These are phyloP conservation scores for Geranium brycei DNA, from an alignment of 345 rosid species.

Conservation along the genomic window DNA sequence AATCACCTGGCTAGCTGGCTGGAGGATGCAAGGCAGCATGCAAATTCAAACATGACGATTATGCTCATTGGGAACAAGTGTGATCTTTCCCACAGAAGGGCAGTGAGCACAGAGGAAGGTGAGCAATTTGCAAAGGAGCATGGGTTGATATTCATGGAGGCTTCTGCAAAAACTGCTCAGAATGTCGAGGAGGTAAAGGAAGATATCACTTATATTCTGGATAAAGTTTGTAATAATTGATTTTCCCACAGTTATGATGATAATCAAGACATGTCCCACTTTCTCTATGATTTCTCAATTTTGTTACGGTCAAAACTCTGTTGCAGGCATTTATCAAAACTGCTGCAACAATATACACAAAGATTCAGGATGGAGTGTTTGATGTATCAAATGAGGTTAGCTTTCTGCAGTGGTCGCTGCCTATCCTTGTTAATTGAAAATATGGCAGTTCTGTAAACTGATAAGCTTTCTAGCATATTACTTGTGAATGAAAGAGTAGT, in stretches of 20 bases:
- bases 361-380: slow-evolving; percentile 95
- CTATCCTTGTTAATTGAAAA: too few relatives aligned
- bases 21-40: slow-evolving; percentile 96
- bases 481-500: too few relatives aligned
- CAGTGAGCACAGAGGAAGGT: slow-evolving; percentile 91
- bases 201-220: slow-evolving; percentile 4
- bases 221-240: background rate
- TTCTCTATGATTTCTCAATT: slow-evolving; percentile 6
- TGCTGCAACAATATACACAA: slow-evolving; percentile 88
- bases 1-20: slow-evolving; percentile 95
- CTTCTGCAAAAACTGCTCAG: slow-evolving; percentile 97
- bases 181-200: slow-evolving; percentile 78
- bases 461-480: too few relatives aligned
- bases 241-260: background rate
- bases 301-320: slow-evolving; percentile 2
- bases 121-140: slow-evolving; percentile 92
- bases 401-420: background rate
- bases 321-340: slow-evolving; percentile 84
- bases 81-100: slow-evolving; percentile 94
- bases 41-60: slow-evolving; percentile 92
- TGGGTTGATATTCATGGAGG: slow-evolving; percentile 96
- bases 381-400: slow-evolving; percentile 90
- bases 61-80: slow-evolving; percentile 91
- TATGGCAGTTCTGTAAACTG: too few relatives aligned
- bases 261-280: background rate